Evolutionary conservation across 805 yeast species (phyloP).

Genomic region (Millerago galiae): DNA sequence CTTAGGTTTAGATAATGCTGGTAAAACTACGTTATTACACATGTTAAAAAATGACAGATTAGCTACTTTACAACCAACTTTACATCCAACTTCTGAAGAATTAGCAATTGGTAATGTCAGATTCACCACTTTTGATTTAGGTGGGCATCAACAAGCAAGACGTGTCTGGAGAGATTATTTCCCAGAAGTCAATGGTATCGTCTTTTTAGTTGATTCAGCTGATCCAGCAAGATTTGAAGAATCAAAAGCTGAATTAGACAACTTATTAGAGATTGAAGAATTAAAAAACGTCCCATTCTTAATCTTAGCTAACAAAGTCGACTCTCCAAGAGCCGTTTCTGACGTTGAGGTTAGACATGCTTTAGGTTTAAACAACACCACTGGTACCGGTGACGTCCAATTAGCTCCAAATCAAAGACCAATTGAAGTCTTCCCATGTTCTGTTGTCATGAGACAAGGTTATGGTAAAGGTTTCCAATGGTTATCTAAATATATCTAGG

Average conservation of each 20-base stretch:
- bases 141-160: conserved; percentile 98
- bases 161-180: conserved; percentile 99
- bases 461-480: conserved; percentile 98
- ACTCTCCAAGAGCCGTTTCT: conserved; percentile 86
- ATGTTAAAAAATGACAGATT: conserved; percentile 92
- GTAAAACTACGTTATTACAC: conserved; percentile 85
- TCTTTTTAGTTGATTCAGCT: conserved; percentile 93
- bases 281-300: conserved; percentile 85
- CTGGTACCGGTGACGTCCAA: conserved; percentile 78
- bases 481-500: conserved; percentile 89
- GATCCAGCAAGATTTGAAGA: conserved; percentile 94
- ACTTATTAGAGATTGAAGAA: conserved; percentile 88
- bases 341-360: conserved; percentile 92
- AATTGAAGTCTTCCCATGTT: conserved; percentile 93
- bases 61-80: conserved; percentile 96
- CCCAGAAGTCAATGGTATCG: conserved; percentile 98
- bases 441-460: conserved; percentile 98
- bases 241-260: conserved; percentile 91
- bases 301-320: conserved; percentile 94
- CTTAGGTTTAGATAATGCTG: conserved; percentile 96
- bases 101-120: conserved; percentile 93
- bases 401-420: conserved; percentile 70
- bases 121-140: conserved; percentile 96
- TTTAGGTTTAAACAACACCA: conserved; percentile 79
- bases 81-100: conserved; percentile 98